These are phyloP conservation scores for Escallonia herrerae DNA, from an alignment of 129 eudicot species.

Conservation along the genomic window DNA sequence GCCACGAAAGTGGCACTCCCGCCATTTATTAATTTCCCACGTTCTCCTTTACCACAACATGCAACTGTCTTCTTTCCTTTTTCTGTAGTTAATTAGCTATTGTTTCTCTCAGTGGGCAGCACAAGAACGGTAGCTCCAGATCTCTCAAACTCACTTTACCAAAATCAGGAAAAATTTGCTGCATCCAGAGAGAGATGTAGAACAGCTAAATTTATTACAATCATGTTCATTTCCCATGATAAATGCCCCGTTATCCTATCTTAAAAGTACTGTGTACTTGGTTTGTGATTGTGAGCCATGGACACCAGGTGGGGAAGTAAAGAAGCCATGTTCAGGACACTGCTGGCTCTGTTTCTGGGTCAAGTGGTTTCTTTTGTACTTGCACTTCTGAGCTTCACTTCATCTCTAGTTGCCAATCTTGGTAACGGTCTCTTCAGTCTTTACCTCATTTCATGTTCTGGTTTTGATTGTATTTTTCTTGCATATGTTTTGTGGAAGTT, in stretches of 20 bases:
- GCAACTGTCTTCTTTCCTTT: too few species aligned
- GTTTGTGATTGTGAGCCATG: slow-evolving; percentile 6
- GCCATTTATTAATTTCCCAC: too few species aligned
- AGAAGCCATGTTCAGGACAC: slow-evolving; percentile 15
- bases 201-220: too few species aligned
- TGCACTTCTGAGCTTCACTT: slow-evolving; percentile 45
- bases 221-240: too few species aligned
- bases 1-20: too few species aligned
- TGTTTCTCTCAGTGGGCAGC: background rate
- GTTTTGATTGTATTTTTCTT: background rate
- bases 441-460: background rate
- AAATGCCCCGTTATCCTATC: too few species aligned
- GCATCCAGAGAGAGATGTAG: too few species aligned
- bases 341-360: slow-evolving; percentile 47
- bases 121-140: slow-evolving; percentile 3
- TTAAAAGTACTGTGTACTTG: too few species aligned
- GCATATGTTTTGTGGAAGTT: too few species aligned
- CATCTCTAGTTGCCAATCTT: slow-evolving; percentile 48
- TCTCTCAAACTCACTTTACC: background rate
- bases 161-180: background rate
- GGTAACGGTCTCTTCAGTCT: slow-evolving; percentile 14
- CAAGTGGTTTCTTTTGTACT: slow-evolving; percentile 50
- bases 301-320: slow-evolving; percentile 2
- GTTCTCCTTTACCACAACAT: too few species aligned
- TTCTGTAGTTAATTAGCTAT: too few species aligned